phyloP scores from a whole-genome alignment of 139 green algal species.

The Chlorella sp. region DNA sequence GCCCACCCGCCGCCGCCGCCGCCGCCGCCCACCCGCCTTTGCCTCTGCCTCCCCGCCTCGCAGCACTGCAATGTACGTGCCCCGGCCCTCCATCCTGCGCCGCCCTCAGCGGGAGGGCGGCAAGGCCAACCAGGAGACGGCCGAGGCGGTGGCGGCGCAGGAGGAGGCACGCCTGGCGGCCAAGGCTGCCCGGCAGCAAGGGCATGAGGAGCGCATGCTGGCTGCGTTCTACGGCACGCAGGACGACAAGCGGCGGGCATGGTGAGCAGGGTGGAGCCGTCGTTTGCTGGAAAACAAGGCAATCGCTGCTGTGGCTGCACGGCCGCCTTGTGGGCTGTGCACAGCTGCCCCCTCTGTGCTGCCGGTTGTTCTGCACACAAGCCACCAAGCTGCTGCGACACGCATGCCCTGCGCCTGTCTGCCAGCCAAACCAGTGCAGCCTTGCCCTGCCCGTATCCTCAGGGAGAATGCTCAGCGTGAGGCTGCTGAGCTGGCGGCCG shows the following conservation, averaged over 20 bases:
- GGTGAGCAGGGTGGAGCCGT: background rate
- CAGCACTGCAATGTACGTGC: slow-evolving; percentile 8
- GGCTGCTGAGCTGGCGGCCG: slow-evolving; percentile 13
- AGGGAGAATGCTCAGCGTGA: slow-evolving; percentile 16
- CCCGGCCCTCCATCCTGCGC: slow-evolving; percentile 10
- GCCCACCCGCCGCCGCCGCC: background rate
- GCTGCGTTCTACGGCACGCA: background rate
- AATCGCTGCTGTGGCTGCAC: too few relatives aligned
- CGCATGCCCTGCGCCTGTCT: too few relatives aligned
- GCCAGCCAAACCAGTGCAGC: too few relatives aligned
- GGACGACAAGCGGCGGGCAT: slow-evolving; percentile 16
- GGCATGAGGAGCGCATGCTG: slow-evolving; percentile 20
- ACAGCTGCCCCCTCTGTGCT: too few relatives aligned
- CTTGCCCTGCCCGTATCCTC: too few relatives aligned
- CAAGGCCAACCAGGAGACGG: slow-evolving; percentile 10
- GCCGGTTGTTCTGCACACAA: too few relatives aligned
- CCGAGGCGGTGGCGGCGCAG: background rate
- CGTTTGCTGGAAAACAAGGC: background rate
- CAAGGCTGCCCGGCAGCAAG: background rate
- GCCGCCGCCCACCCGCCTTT: background rate
- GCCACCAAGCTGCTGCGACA: too few relatives aligned
- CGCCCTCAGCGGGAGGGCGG: background rate
- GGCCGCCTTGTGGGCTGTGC: background rate
- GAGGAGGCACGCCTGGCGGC: slow-evolving; percentile 12
- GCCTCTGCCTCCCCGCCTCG: background rate